phyloP scores from a whole-genome alignment of 2,329 filamentous ascomycete genomes.

The Phoma herbarum region DNA sequence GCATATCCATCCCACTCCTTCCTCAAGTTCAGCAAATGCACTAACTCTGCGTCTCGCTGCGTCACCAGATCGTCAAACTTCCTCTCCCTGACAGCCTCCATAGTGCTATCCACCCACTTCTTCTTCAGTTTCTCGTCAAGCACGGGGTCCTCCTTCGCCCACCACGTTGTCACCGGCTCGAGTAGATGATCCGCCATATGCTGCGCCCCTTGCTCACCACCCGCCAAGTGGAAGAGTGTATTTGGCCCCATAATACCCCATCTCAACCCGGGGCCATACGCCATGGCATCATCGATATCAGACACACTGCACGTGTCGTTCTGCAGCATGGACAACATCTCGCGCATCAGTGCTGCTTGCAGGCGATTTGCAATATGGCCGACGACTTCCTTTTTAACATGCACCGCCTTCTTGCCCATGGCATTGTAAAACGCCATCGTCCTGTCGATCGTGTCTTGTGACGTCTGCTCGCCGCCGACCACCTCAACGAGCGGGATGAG shows the following conservation, averaged over 20 bases:
- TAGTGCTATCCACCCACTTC: slow-evolving; percentile 29
- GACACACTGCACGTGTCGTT: slow-evolving; percentile 25
- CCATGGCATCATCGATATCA: slow-evolving; percentile 31
- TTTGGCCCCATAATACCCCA: slow-evolving; percentile 33
- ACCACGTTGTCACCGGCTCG: slow-evolving; percentile 30
- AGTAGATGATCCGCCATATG: slow-evolving; percentile 30
- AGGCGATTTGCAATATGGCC: slow-evolving; percentile 59
- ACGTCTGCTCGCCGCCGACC: slow-evolving; percentile 40
- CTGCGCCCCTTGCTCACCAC: slow-evolving; percentile 29
- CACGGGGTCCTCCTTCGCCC: slow-evolving; percentile 23
- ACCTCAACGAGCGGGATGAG: slow-evolving; percentile 60
- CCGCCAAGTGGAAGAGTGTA: slow-evolving; percentile 26
- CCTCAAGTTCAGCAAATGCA: slow-evolving; percentile 25
- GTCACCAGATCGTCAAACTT: slow-evolving; percentile 20
- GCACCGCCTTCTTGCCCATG: slow-evolving; percentile 52
- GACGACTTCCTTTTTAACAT: slow-evolving; percentile 49
- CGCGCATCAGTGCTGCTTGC: slow-evolving; percentile 43
- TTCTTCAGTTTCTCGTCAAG: slow-evolving; percentile 27
- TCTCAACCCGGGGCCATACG: slow-evolving; percentile 26
- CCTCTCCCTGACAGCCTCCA: slow-evolving; percentile 22
- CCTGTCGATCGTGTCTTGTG: slow-evolving; percentile 27
- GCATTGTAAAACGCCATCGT: slow-evolving; percentile 53
- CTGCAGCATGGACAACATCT: slow-evolving; percentile 26
- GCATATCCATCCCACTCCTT: slow-evolving; percentile 26
- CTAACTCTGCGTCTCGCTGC: slow-evolving; percentile 29